These are phyloP conservation scores for Leccinum griseonigrum DNA, from an alignment of 1,284 basidiomycete species.

Conservation along the genomic window DNA sequence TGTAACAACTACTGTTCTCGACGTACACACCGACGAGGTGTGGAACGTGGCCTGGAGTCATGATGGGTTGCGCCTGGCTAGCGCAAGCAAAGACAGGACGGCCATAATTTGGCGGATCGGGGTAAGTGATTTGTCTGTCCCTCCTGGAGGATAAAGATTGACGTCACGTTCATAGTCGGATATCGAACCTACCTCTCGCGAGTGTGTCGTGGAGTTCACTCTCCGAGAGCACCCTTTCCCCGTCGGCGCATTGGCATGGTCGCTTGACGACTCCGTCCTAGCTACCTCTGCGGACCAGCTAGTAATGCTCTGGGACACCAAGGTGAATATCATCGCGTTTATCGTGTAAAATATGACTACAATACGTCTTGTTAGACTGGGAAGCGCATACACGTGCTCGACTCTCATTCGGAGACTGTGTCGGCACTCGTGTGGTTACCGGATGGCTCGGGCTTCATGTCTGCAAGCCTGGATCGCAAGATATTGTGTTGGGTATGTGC, in stretches of 20 bases:
- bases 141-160: slow-evolving; percentile 4
- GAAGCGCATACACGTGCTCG: slow-evolving; percentile 58
- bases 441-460: slow-evolving; percentile 87
- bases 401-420: slow-evolving; percentile 80
- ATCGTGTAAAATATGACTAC: not conserved
- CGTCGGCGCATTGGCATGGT: slow-evolving; percentile 87
- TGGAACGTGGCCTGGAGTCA: slow-evolving; percentile 97
- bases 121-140: slow-evolving; percentile 45
- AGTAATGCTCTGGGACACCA: slow-evolving; percentile 86
- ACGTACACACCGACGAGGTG: slow-evolving; percentile 89
- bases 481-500: slow-evolving; percentile 83
- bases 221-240: slow-evolving; percentile 74
- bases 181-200: slow-evolving; percentile 48
- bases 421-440: slow-evolving; percentile 88
- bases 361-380: slow-evolving; percentile 54
- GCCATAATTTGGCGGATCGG: slow-evolving; percentile 89
- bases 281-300: slow-evolving; percentile 77
- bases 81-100: slow-evolving; percentile 81
- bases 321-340: slow-evolving; percentile 45
- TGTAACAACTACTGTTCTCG: slow-evolving; percentile 79
- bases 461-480: slow-evolving; percentile 85
- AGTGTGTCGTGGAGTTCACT: slow-evolving; percentile 59
- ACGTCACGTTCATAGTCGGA: slow-evolving; percentile 40
- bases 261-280: slow-evolving; percentile 79
- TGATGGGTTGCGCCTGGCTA: slow-evolving; percentile 82